Conservation (phyloP, 306 rosid genomes). For the Cucurbita argyrosperma region DNA sequence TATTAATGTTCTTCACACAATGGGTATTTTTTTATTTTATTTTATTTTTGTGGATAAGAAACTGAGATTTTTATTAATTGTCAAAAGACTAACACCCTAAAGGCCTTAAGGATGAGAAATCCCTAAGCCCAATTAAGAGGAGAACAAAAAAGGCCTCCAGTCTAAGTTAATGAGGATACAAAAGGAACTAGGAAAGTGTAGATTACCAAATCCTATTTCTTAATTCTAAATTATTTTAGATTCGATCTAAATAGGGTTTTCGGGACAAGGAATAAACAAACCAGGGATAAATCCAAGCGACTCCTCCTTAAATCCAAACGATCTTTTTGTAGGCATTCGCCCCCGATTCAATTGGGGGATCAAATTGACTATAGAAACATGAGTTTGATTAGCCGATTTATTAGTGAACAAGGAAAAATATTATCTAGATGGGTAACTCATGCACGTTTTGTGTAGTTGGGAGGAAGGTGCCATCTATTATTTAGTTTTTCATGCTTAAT, state of each 20-base stretch:
- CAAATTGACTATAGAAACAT: too few species aligned
- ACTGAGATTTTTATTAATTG: not conserved
- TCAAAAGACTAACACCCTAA: not conserved
- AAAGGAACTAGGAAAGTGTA: too few species aligned
- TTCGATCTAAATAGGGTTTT: too few species aligned
- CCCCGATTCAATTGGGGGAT: too few species aligned
- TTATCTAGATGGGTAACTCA: not conserved
- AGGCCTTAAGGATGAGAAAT: not conserved
- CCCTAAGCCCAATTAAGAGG: not conserved
- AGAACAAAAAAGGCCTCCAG: not conserved
- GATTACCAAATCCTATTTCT: too few species aligned
- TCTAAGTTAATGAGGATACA: not conserved
- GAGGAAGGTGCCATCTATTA: conserved; percentile 27
- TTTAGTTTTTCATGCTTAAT: conserved; percentile 37
- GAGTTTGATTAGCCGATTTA: too few species aligned
- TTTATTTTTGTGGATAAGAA: not conserved
- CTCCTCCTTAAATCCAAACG: too few species aligned
- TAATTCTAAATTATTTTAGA: too few species aligned
- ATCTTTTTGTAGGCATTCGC: too few species aligned
- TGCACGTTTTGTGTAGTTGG: conserved; percentile 8
- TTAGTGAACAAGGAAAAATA: too few species aligned
- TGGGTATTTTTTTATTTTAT: not conserved
- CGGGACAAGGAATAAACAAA: too few species aligned
- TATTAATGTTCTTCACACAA: not conserved
- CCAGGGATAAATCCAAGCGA: too few species aligned